A percentile compares a stretch with the other conserved stretches of the same genome.
Evolutionary conservation across 1,284 basidiomycete genomes (phyloP).

Genomic region (Flammula alnicola): DNA sequence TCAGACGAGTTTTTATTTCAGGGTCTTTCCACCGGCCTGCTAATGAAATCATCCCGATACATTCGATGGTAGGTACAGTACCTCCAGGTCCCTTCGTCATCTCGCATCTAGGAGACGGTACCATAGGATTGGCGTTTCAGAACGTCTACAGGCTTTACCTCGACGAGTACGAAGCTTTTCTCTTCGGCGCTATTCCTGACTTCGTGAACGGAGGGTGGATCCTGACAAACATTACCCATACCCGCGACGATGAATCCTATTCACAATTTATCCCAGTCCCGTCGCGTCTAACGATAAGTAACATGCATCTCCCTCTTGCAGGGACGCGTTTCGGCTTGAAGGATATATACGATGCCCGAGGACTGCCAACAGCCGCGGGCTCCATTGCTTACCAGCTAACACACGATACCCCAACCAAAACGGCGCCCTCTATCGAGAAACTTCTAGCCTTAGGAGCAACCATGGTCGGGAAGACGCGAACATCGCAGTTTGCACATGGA

Average conservation of each 20-base stretch:
- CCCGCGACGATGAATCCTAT: conserved; percentile 14
- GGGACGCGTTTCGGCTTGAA: conserved; percentile 39
- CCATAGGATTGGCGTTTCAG: conserved; percentile 24
- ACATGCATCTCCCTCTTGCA: conserved; percentile 29
- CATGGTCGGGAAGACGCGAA: conserved; percentile 57
- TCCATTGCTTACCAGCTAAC: conserved; percentile 35
- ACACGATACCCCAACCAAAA: conserved; percentile 37
- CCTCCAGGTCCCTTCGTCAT: conserved; percentile 31
- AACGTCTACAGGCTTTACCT: conserved; percentile 35
- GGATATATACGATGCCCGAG: conserved; percentile 38
- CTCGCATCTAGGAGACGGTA: conserved; percentile 9
- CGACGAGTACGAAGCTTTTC: conserved; percentile 38
- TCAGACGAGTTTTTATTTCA: conserved; percentile 30
- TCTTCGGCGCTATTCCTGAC: conserved; percentile 36
- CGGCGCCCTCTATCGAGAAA: conserved; percentile 48
- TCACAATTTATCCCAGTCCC: conserved; percentile 39
- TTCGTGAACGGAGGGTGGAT: conserved; percentile 31
- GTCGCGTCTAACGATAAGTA: conserved; percentile 29
- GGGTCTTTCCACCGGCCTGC: conserved; percentile 21
- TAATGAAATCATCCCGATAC: conserved; percentile 19
- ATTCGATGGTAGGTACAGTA: conserved; percentile 18
- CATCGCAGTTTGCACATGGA: conserved; percentile 61
- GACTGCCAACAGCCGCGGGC: conserved; percentile 38
- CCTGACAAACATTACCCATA: conserved; percentile 33
- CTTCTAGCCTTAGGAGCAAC: conserved; percentile 53